These are phyloP conservation scores for Phytophthora pini DNA, from an alignment of 352 stramenopile species.

Conservation along the genomic window DNA sequence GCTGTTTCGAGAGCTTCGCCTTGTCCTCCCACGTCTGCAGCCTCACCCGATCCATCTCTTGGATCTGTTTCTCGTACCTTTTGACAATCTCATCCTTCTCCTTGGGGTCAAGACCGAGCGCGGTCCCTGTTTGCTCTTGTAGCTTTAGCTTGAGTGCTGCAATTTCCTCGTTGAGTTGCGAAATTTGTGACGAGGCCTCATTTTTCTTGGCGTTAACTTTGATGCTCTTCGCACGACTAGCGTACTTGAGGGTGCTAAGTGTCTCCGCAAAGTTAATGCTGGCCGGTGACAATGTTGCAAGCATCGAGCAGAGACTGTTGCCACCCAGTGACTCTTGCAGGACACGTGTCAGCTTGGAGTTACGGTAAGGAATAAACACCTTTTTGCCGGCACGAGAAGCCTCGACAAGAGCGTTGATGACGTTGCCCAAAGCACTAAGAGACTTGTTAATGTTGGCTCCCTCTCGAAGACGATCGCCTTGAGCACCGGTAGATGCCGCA, in stretches of 20 bases:
- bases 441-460: slow-evolving; percentile 96
- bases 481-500: slow-evolving; percentile 90
- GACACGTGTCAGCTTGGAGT: slow-evolving; percentile 95
- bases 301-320: slow-evolving; percentile 96
- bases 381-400: slow-evolving; percentile 84
- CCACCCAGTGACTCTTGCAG: slow-evolving; percentile 93
- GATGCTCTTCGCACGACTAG: slow-evolving; percentile 94
- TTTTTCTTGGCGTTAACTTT: slow-evolving; percentile 95
- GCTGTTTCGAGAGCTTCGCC: slow-evolving; percentile 83
- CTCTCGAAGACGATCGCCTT: slow-evolving; percentile 92
- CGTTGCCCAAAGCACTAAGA: slow-evolving; percentile 92
- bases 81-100: slow-evolving; percentile 91
- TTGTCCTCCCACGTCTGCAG: slow-evolving; percentile 92
- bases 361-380: slow-evolving; percentile 93
- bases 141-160: slow-evolving; percentile 89
- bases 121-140: slow-evolving; percentile 69
- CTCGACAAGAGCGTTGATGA: slow-evolving; percentile 94
- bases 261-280: slow-evolving; percentile 97
- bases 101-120: slow-evolving; percentile 76
- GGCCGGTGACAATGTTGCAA: slow-evolving; percentile 94
- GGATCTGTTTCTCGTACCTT: slow-evolving; percentile 89
- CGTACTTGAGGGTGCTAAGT: slow-evolving; percentile 96
- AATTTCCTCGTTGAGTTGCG: slow-evolving; percentile 92
- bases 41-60: slow-evolving; percentile 88
- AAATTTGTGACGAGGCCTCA: slow-evolving; percentile 91